These are phyloP conservation scores for Senna siamea DNA, from an alignment of 306 rosid genomes.

Conservation along the genomic window DNA sequence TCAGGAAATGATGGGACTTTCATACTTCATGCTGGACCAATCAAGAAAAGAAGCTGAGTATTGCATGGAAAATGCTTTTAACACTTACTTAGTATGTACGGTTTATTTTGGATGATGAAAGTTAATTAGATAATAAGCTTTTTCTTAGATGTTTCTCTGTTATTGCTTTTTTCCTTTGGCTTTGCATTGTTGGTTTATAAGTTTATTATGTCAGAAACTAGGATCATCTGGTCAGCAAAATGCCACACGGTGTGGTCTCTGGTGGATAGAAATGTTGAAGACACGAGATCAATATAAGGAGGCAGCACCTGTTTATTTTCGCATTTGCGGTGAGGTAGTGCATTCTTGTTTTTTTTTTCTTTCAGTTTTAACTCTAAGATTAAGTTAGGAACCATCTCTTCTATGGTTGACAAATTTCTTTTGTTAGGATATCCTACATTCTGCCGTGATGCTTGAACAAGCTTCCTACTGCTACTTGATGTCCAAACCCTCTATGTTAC, in stretches of 20 bases:
- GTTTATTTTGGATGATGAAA: slow-evolving; percentile 38
- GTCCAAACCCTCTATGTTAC: slow-evolving; percentile 91
- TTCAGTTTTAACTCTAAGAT: neutral
- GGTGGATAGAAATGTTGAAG: slow-evolving; percentile 98
- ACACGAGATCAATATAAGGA: slow-evolving; percentile 80
- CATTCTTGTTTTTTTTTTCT: slow-evolving; percentile 15
- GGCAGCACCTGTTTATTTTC: slow-evolving; percentile 90
- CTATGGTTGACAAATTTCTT: slow-evolving; percentile 44
- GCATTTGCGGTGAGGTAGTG: slow-evolving; percentile 92
- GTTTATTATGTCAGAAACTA: slow-evolving; percentile 70
- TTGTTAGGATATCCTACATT: slow-evolving; percentile 79
- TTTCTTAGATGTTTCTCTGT: slow-evolving; percentile 25
- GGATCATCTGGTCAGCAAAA: slow-evolving; percentile 83
- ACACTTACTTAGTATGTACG: slow-evolving; percentile 78
- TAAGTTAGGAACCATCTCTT: slow-evolving; percentile 36
- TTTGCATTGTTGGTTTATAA: slow-evolving; percentile 35
- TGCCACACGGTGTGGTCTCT: slow-evolving; percentile 89
- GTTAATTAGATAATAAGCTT: slow-evolving; percentile 2
- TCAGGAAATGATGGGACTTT: slow-evolving; percentile 98
- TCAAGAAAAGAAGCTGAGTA: slow-evolving; percentile 97
- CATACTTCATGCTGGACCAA: slow-evolving; percentile 90
- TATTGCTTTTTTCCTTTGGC: slow-evolving; percentile 32
- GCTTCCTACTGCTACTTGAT: slow-evolving; percentile 91
- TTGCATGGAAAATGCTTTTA: slow-evolving; percentile 98
- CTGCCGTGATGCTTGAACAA: slow-evolving; percentile 99